Base-by-base conservation (phyloP, 2,329 filamentous ascomycete genomes). In the Amphichorda felina region DNA sequence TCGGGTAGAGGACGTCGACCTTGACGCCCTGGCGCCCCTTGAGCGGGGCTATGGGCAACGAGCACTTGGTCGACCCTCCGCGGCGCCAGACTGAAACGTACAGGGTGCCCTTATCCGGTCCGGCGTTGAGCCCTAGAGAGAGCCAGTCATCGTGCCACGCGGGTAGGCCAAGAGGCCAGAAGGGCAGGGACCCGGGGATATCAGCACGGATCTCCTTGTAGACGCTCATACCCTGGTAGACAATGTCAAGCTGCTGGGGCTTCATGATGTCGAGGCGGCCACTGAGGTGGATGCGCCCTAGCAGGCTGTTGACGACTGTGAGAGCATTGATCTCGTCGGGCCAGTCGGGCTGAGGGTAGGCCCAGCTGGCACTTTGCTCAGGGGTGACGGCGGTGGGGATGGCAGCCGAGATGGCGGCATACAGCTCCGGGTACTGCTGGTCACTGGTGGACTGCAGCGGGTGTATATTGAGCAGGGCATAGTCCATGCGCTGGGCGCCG, bases 401-500 rank as follows among this genome's bases (percentile, higher is more conserved):
- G 0, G 45, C 47, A 3, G 51, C 53, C 2, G 54, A 37, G 30
- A 58, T 53, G 4, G 51, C 50, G 0, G 49, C 47, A 32, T 57
- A 58, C 0, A 40, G 43, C 3, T 42, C 36, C 1, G 55, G 52
- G 27, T 57, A 43, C 30, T 57, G 51, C 37, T 57, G 55, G 37
- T 59, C 56, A 25, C 55, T 57, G 2, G 53, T 58, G 0, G 50
- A 54, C 24, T 59, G 56, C 0, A 59, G 28, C 0, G 53, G 37
- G 19, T 56, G 54, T 0, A 47, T 40, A 3, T 45, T 40, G 1
- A 58, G 41, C 51, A 56, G 51, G 5, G 53, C 53, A 28, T 57
- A 56, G 24, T 59, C 56, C 44, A 57, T 46, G 1, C 55, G 47
- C 38, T 58, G 55, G 0, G 45, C 55, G 6, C 55, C 54, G 16